phyloP scores from a whole-genome alignment of 2,329 filamentous ascomycete species.

The Alternaria longipes region DNA sequence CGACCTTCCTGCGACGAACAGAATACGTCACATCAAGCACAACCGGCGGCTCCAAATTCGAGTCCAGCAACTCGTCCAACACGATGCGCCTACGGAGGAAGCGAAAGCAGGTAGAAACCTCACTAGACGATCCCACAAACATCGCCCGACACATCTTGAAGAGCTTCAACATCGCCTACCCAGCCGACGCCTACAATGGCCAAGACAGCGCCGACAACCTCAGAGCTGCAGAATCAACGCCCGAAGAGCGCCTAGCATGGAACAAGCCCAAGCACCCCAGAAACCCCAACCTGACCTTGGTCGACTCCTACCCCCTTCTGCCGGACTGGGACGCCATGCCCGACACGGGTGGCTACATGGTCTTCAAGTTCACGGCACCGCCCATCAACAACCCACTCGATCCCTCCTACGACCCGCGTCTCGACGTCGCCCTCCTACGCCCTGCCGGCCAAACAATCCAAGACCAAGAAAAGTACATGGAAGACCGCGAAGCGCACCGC shows the following conservation, averaged over 20 bases:
- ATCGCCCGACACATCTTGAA: slow-evolving; percentile 69
- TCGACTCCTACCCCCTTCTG: slow-evolving; percentile 68
- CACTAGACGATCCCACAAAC: slow-evolving; percentile 67
- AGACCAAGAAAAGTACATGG: slow-evolving; percentile 60
- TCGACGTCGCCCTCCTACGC: slow-evolving; percentile 67
- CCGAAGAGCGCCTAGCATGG: slow-evolving; percentile 68
- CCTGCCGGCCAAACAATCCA: slow-evolving; percentile 63
- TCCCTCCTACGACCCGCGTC: slow-evolving; percentile 64
- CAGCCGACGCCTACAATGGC: slow-evolving; percentile 71
- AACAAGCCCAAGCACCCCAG: slow-evolving; percentile 67
- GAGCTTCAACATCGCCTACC: slow-evolving; percentile 71
- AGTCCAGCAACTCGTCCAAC: slow-evolving; percentile 61
- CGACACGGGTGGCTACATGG: slow-evolving; percentile 66
- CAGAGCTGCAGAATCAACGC: slow-evolving; percentile 62
- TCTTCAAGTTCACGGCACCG: slow-evolving; percentile 70
- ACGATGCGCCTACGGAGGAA: slow-evolving; percentile 53
- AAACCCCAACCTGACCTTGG: slow-evolving; percentile 64
- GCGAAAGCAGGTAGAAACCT: slow-evolving; percentile 48
- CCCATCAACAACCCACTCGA: slow-evolving; percentile 59
- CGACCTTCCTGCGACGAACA: slow-evolving; percentile 93
- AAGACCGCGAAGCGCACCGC: slow-evolving; percentile 54
- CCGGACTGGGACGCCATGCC: slow-evolving; percentile 69
- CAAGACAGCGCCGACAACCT: slow-evolving; percentile 67
- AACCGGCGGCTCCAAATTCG: slow-evolving; percentile 55
- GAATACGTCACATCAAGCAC: slow-evolving; percentile 81